Conservation (phyloP, 2,329 filamentous ascomycete species). For the Colletotrichum gloeosporioides region DNA sequence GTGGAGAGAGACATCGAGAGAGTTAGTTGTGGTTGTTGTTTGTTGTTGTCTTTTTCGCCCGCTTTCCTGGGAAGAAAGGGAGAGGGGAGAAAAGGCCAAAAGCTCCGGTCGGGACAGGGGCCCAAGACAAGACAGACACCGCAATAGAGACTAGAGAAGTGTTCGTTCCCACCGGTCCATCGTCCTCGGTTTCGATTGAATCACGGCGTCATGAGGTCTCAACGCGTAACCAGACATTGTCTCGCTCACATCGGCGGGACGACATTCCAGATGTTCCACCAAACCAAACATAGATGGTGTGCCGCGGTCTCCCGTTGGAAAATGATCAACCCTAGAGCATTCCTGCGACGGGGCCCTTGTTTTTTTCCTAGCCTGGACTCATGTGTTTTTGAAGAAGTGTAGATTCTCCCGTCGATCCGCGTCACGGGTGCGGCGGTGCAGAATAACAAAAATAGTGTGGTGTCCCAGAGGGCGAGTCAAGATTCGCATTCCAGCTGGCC, state of each 20-base stretch:
- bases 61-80: background rate
- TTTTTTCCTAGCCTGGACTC: background rate
- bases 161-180: background rate
- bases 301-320: background rate
- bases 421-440: slow-evolving; percentile 1
- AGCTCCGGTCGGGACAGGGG: background rate
- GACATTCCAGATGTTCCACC: background rate
- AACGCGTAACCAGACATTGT: slow-evolving; percentile 13
- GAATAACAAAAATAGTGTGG: background rate
- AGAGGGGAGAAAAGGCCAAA: background rate
- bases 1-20: background rate
- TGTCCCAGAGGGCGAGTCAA: background rate
- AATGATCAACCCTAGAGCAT: background rate
- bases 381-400: background rate
- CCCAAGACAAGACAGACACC: background rate
- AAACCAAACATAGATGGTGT: background rate
- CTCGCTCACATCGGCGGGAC: background rate
- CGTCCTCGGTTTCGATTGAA: background rate
- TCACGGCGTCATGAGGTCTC: slow-evolving; percentile 7
- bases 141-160: too few species aligned
- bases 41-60: background rate
- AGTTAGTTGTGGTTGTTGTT: background rate
- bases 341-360: background rate
- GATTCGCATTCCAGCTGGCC: background rate
- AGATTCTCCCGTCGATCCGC: background rate